Percentiles rank a stretch among this genome's conserved stretches.
Evolutionary conservation across 148 eudicot species (phyloP).

Genomic region (Rhododendron molle): DNA sequence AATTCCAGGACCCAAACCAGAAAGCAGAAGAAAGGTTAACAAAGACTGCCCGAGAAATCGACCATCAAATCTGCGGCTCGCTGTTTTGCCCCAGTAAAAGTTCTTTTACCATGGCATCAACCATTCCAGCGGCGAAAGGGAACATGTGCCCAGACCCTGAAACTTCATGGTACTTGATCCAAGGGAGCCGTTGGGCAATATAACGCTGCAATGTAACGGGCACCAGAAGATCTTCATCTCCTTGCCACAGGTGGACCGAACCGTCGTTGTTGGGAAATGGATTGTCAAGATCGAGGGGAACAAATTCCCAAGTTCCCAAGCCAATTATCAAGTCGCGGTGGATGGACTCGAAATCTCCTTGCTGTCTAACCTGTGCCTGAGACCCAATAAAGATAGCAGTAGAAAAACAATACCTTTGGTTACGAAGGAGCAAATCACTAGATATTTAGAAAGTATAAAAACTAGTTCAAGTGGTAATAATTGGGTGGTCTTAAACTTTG

Average conservation of each 20-base stretch:
- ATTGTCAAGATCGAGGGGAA: constrained; percentile 50
- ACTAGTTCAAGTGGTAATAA: background rate
- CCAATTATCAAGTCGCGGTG: constrained; percentile 61
- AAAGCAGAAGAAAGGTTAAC: constrained; percentile 9
- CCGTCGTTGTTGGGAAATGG: constrained; percentile 60
- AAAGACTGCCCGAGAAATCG: background rate
- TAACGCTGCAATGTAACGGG: constrained; percentile 50
- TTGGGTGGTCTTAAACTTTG: background rate
- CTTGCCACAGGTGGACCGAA: constrained; percentile 77
- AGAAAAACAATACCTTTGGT: background rate
- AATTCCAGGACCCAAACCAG: background rate
- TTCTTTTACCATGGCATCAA: constrained; percentile 52
- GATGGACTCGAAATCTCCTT: constrained; percentile 62
- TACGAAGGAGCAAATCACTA: background rate
- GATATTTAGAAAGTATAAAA: background rate
- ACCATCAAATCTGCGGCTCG: constrained; percentile 24
- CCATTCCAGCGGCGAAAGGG: constrained; percentile 52
- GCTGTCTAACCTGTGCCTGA: constrained; percentile 43
- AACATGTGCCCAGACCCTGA: constrained; percentile 70
- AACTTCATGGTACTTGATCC: constrained; percentile 71
- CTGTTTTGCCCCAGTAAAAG: constrained; percentile 32
- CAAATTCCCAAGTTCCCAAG: constrained; percentile 75
- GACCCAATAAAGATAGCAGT: background rate
- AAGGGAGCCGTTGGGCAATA: constrained; percentile 54
- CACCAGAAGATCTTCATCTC: constrained; percentile 60